phyloP scores from a whole-genome alignment of 139 green algal species.

The Desmodesmus armatus region DNA sequence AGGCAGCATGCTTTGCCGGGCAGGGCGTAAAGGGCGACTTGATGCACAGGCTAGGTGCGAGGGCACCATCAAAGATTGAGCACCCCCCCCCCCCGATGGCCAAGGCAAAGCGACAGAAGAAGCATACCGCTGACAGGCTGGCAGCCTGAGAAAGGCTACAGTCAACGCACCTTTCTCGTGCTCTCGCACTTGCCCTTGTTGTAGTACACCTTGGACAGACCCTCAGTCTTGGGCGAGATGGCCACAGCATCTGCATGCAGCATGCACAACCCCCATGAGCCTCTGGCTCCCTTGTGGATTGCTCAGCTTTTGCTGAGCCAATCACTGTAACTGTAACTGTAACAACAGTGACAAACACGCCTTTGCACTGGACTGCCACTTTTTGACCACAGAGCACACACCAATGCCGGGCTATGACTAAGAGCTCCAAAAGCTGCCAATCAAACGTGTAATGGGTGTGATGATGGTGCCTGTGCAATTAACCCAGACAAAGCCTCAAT shows the following conservation, averaged over 20 bases:
- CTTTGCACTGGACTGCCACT: too few relatives aligned
- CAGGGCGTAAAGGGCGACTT: not conserved
- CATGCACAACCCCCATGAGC: not conserved
- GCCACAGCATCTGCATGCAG: constrained; percentile 6
- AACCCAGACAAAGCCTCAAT: not conserved
- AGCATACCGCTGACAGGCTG: too few relatives aligned
- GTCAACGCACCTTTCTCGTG: not conserved
- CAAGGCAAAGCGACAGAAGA: not conserved
- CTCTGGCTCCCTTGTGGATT: too few relatives aligned
- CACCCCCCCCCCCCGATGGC: not conserved
- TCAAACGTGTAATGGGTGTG: not conserved
- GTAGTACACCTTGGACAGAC: constrained; percentile 36
- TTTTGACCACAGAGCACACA: not conserved
- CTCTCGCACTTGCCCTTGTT: constrained; percentile 4
- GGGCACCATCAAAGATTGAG: not conserved
- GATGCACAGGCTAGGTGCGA: not conserved
- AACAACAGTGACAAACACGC: not conserved
- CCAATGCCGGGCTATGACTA: not conserved
- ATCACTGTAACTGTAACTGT: too few relatives aligned
- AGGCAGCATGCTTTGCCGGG: not conserved
- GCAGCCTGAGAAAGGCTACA: not conserved
- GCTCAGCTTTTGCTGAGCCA: too few relatives aligned
- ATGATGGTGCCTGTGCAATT: not conserved
- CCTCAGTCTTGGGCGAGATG: not conserved
- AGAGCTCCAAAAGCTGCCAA: not conserved